A percentile compares a stretch with the other conserved stretches of the same genome.
phyloP scores from a whole-genome alignment of 805 yeast species.

The Candida sanyiensis region DNA sequence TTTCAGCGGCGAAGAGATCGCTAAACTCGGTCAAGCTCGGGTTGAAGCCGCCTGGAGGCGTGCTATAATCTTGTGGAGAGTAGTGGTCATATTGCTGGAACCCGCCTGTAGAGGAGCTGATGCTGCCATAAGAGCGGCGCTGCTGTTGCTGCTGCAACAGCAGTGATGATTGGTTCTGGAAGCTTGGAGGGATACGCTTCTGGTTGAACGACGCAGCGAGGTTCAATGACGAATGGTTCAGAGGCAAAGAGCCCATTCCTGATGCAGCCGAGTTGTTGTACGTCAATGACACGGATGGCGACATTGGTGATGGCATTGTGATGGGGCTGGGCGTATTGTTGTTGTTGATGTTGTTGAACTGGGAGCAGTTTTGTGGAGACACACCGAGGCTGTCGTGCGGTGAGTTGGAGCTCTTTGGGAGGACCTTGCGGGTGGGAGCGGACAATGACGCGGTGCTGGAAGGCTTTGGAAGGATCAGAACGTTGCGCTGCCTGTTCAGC shows the following conservation, averaged over 20 bases:
- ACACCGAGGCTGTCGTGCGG: constrained; percentile 7
- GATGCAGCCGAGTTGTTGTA: neutral
- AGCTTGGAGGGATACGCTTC: constrained; percentile 26
- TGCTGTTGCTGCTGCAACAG: constrained; percentile 4
- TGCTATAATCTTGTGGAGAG: constrained; percentile 1
- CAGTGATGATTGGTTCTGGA: constrained; percentile 11
- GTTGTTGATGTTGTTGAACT: constrained; percentile 2
- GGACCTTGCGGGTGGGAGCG: constrained; percentile 6
- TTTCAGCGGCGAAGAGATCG: neutral
- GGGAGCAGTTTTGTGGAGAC: constrained; percentile 15
- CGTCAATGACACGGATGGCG: constrained; percentile 17
- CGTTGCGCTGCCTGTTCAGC: constrained; percentile 21
- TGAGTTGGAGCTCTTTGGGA: neutral
- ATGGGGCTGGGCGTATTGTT: constrained; percentile 23
- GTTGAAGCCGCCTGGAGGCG: neutral
- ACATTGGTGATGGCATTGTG: constrained; percentile 25
- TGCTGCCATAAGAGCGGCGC: neutral
- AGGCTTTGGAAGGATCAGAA: constrained; percentile 27
- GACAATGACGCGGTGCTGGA: constrained; percentile 10
- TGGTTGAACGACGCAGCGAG: constrained; percentile 24
- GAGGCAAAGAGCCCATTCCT: constrained; percentile 16
- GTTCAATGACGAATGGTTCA: constrained; percentile 20
- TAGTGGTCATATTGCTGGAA: neutral
- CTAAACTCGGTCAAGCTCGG: constrained; percentile 4
- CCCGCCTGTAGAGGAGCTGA: neutral